Percentiles rank a stretch among this genome's conserved stretches.
Evolutionary conservation across 257 asterid genomes (phyloP).

Genomic region (Solanum ossicruentum): DNA sequence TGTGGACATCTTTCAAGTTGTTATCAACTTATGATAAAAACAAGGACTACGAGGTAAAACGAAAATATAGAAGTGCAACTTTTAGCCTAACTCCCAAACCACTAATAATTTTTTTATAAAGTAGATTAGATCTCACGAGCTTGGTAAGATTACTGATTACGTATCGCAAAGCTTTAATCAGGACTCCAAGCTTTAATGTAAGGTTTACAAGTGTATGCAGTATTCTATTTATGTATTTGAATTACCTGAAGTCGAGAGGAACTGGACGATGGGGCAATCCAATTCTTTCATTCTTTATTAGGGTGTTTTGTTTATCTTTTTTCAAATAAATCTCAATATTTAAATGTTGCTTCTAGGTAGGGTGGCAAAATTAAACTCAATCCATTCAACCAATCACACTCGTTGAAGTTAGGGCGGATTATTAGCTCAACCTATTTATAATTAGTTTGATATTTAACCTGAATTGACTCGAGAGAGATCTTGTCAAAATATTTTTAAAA

Average conservation of each 20-base stretch:
- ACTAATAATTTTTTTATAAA: conserved; percentile 1
- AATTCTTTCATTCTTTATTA: background rate
- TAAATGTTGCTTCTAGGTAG: background rate
- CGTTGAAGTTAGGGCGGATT: no score
- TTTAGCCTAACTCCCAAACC: conserved; percentile 11
- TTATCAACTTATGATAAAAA: background rate
- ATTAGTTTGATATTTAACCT: no score
- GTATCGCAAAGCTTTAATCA: background rate
- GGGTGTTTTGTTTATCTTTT: background rate
- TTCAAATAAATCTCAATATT: background rate
- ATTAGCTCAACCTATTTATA: no score
- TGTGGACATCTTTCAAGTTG: background rate
- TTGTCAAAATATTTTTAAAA: no score
- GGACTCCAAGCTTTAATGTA: background rate
- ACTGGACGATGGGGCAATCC: background rate
- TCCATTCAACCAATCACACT: no score
- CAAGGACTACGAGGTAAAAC: background rate
- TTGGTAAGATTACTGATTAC: background rate
- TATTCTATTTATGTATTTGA: background rate
- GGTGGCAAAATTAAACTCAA: no score
- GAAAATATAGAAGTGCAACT: background rate
- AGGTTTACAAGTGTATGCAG: background rate
- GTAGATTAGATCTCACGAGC: background rate
- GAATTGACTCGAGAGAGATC: no score
- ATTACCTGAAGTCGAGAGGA: background rate